Base-by-base conservation (phyloP, 2,329 filamentous ascomycete genomes). In the Ophiostoma angusticollis region DNA sequence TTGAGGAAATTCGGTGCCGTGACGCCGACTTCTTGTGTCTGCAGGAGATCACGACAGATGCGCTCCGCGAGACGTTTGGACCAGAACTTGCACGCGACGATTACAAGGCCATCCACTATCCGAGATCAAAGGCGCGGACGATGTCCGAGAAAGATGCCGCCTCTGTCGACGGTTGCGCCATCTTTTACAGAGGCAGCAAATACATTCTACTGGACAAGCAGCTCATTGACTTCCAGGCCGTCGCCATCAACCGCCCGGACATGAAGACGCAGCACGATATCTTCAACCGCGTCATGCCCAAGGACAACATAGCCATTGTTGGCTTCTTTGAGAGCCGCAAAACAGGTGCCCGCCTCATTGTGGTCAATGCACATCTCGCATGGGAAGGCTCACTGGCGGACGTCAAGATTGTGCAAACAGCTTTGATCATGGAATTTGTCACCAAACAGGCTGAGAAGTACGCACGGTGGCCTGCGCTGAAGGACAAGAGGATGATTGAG, bases 221-320 rank as follows among this genome's bases (percentile, higher is more conserved):
- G 54, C 66, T 94, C 46, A 80, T 98, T 52, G 86, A 95, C 58
- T 94, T 95, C 56, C 80, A 83, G 27, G 81, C 84, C 43, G 84
- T 85, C 41, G 89, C 89, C 48, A 94, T 98, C 60, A 91, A 93
- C 55, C 72, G 91, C 48, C 84, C 87, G 3, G 91, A 96, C 56
- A 94, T 95, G 76, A 96, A 96, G 63, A 84, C 87, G 41, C 85
- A 93, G 53, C 84, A 93, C 55, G 91, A 98, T 53, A 89, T 96
- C 41, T 96, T 94, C 70, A 98, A 98, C 58, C 82, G 91, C 21
- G 82, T 98, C 44, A 96, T 95, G 91, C 87, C 89, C 45, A 85
- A 91, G 62, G 91, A 98, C 67, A 89, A 96, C 56, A 94, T 98
- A 58, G 91, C 83, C 13, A 80, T 94, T 34, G 75, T 94, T 34